Conservation (phyloP, 805 yeast genomes). For the Suhomyces xylopsoci region DNA sequence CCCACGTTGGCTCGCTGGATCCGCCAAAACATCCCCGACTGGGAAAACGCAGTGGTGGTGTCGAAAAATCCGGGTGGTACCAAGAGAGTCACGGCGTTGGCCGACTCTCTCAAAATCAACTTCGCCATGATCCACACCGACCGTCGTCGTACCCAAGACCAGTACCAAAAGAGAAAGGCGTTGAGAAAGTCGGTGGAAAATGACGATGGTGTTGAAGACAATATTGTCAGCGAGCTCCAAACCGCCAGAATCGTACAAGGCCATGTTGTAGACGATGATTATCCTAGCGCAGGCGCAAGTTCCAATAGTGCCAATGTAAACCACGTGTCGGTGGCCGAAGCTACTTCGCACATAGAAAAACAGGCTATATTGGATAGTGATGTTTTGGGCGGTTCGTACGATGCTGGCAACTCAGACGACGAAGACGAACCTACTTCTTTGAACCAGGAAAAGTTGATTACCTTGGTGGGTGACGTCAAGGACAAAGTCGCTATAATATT, state of each 20-base stretch:
- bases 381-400: conserved; percentile 79
- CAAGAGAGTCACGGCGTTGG: conserved; percentile 93
- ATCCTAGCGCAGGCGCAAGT: conserved; percentile 25
- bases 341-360: conserved; percentile 12
- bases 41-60: conserved; percentile 87
- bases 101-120: conserved; percentile 93
- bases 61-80: conserved; percentile 99
- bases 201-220: conserved; percentile 62
- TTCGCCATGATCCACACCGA: conserved; percentile 99
- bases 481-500: conserved; percentile 88
- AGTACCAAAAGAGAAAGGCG: conserved; percentile 37
- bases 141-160: conserved; percentile 83
- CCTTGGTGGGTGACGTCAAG: conserved; percentile 93
- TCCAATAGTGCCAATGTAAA: conserved; percentile 1
- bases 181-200: conserved; percentile 36
- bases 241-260: conserved; percentile 96
- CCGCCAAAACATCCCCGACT: conserved; percentile 81
- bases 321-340: neutral
- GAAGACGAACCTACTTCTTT: conserved; percentile 69
- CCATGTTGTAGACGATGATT: conserved; percentile 91
- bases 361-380: conserved; percentile 35
- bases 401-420: conserved; percentile 79
- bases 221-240: conserved; percentile 76
- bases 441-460: conserved; percentile 80
- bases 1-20: conserved; percentile 97